A percentile compares a stretch with the other conserved stretches of the same genome.
These are phyloP conservation scores for Hypoxylon cercidicola DNA, from an alignment of 495 filamentous ascomycete species.

Conservation along the genomic window DNA sequence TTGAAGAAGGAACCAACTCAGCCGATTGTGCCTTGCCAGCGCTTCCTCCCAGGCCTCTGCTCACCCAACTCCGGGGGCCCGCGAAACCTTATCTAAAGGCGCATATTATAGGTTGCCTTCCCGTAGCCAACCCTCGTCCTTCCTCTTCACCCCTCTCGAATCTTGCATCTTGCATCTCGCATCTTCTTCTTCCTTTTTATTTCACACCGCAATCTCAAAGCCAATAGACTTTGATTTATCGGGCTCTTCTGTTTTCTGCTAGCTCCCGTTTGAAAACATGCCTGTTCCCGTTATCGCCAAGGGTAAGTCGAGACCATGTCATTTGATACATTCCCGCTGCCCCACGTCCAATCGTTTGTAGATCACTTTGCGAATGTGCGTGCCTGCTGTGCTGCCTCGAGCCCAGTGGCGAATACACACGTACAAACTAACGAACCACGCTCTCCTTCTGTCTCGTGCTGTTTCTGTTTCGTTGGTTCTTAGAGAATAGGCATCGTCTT, in stretches of 20 bases:
- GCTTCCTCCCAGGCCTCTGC: too few relatives aligned
- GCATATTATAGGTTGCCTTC: slow-evolving; percentile 11
- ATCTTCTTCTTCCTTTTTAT: not conserved
- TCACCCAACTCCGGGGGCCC: not conserved
- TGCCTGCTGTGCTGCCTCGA: slow-evolving; percentile 33
- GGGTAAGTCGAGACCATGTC: slow-evolving; percentile 50
- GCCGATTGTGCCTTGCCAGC: too few relatives aligned
- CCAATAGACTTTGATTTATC: slow-evolving; percentile 5
- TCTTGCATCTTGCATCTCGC: not conserved
- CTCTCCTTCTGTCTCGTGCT: not conserved
- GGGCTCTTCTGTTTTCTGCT: slow-evolving; percentile 13
- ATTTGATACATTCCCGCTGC: slow-evolving; percentile 22
- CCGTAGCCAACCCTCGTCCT: slow-evolving; percentile 14
- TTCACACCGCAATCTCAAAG: slow-evolving; percentile 3
- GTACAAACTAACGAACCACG: slow-evolving; percentile 29
- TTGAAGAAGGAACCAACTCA: slow-evolving; percentile 15
- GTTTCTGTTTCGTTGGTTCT: slow-evolving; percentile 11
- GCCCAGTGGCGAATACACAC: slow-evolving; percentile 37
- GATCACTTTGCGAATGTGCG: slow-evolving; percentile 30
- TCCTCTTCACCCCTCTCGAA: slow-evolving; percentile 4
- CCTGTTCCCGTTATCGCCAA: slow-evolving; percentile 58
- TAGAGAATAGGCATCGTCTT: slow-evolving; percentile 23
- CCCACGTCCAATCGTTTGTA: slow-evolving; percentile 40
- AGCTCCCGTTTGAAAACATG: slow-evolving; percentile 46
- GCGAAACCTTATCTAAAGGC: slow-evolving; percentile 28